Base-by-base conservation (phyloP, 805 yeast species). In the Candida morakotiae region DNA sequence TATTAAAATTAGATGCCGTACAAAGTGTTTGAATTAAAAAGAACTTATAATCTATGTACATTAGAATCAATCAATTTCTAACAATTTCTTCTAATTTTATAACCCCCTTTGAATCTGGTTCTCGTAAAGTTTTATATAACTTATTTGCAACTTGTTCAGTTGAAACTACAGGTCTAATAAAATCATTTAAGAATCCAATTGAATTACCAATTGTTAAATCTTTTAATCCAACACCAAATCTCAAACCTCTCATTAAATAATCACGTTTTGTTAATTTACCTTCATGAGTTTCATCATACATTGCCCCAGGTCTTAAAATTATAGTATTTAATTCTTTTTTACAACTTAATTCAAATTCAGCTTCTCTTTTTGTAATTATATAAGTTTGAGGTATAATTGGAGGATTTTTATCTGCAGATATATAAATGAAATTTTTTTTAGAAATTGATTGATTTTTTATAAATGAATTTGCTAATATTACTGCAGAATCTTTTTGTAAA, bases 271-370 rank as follows among this genome's bases (percentile, higher is more conserved):
- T 62, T 22, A 52, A 48, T 5, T 50, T 44, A 6, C 53, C 45
- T 2, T 52, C 45, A 25, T 45, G 48, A 16, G 38, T 31, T 14
- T 68, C 76, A 52, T 86, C 94, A 51, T 64, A 83, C 88, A 88
- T 80, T 48, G 87, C 77, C 0, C 94, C 94, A 0, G 96, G 96
- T 42, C 96, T 70, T 59, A 85, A 44, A 11, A 83, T 55, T 2
- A 88, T 76, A 0, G 83, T 64, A 39, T 91, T 70, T 17, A 85
- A 62, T 1, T 54, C 54, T 2, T 58, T 53, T n/a, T 66, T 61
- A 15, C 74, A 62, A 19, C 67, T 55, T 15, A 78, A 56, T 46
- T 76, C 81, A 17, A 57, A 56, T 54, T 88, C 97, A 0, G 96
- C 91, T 41, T 71, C 78, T 47, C 96, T 64, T 50, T 88, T 88